phyloP scores from a whole-genome alignment of 441 rosid species.

The Theobroma grandiflorum region DNA sequence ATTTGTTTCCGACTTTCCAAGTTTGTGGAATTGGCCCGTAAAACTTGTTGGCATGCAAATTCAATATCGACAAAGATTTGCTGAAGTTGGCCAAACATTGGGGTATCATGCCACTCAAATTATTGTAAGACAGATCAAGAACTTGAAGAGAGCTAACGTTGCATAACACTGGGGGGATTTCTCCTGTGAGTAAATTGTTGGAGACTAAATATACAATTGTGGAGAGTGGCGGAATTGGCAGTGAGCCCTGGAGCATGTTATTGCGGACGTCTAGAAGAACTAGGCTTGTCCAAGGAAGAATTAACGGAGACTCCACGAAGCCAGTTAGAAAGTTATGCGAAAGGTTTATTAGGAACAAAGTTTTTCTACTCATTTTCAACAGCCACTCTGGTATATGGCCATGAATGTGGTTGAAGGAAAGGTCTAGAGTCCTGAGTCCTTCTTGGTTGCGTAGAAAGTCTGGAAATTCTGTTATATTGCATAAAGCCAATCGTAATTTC shows the following conservation, averaged over 20 bases:
- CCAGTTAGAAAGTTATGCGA: neutral
- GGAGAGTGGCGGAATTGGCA: slow-evolving; percentile 7
- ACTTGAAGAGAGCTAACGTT: neutral
- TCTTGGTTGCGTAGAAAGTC: neutral
- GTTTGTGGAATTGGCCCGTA: slow-evolving; percentile 19
- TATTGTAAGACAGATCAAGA: slow-evolving; percentile 32
- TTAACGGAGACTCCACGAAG: neutral
- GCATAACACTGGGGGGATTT: slow-evolving; percentile 30
- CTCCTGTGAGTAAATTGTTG: slow-evolving; percentile 29
- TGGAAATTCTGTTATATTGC: neutral
- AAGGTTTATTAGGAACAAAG: neutral
- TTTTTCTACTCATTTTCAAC: neutral
- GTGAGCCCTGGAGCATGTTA: slow-evolving; percentile 10
- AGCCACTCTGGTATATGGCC: slow-evolving; percentile 6
- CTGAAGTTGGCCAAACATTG: slow-evolving; percentile 26
- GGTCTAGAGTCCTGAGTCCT: neutral
- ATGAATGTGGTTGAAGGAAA: neutral
- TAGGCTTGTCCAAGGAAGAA: neutral
- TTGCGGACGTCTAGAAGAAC: neutral
- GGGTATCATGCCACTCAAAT: slow-evolving; percentile 32
- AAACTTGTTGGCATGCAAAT: slow-evolving; percentile 29
- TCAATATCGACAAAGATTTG: neutral
- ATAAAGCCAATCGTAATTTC: neutral
- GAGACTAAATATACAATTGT: neutral
- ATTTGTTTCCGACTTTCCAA: slow-evolving; percentile 27